These are phyloP conservation scores for Bombardia bombarda DNA, from an alignment of 495 filamentous ascomycete species.

Conservation along the genomic window DNA sequence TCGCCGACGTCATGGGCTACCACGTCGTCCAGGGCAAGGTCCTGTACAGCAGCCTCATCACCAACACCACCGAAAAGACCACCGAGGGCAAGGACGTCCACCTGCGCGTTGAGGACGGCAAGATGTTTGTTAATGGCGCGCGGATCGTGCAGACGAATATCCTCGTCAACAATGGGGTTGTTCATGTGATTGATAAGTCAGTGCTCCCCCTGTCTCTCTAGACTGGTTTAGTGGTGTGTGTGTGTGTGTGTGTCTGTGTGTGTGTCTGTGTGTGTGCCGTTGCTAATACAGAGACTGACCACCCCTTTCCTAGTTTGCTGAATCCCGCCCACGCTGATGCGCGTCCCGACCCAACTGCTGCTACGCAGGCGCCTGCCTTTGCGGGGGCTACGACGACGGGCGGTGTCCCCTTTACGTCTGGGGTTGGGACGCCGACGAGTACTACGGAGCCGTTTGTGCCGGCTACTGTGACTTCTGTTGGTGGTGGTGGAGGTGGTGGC, in stretches of 20 bases:
- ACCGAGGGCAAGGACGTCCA: conserved; percentile 42
- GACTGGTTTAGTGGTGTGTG: neutral
- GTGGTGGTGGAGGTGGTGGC: too few relatives aligned
- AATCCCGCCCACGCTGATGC: conserved; percentile 49
- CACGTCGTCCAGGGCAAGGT: conserved; percentile 49
- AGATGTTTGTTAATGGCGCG: conserved; percentile 32
- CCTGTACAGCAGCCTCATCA: conserved; percentile 40
- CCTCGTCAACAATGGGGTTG: conserved; percentile 57
- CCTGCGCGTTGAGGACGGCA: conserved; percentile 40
- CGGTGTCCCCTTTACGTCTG: conserved; percentile 39
- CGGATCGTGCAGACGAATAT: conserved; percentile 40
- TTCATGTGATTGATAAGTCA: conserved; percentile 56
- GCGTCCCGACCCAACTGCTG: conserved; percentile 34
- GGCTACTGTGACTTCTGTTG: too few relatives aligned
- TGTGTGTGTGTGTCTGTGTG: neutral
- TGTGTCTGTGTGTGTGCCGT: neutral
- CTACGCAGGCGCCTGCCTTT: conserved; percentile 43
- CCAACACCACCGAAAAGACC: conserved; percentile 29
- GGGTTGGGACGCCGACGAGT: conserved; percentile 18
- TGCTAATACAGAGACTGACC: neutral
- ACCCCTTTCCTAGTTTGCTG: conserved; percentile 40
- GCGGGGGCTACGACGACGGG: conserved; percentile 35
- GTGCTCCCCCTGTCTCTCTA: neutral
- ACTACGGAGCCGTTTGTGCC: too few relatives aligned
- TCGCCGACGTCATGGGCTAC: conserved; percentile 47